Evolutionary conservation across 2,329 filamentous ascomycete species (phyloP).

Genomic region (Aspergillus sp.): DNA sequence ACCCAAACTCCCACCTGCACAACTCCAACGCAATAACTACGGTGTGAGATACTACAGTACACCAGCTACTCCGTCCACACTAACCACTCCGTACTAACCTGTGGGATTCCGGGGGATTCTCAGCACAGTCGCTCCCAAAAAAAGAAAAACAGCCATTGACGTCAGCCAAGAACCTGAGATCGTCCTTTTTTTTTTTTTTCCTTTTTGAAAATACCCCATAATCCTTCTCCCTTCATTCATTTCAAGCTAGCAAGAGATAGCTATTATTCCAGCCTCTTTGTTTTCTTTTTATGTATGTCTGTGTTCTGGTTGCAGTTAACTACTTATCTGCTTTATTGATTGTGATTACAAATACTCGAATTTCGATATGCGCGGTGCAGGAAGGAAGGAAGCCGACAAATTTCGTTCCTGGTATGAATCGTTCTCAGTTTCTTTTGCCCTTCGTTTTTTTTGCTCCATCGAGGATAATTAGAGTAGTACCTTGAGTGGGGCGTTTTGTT

Average conservation of each 20-base stretch:
- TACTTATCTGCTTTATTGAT: neutral
- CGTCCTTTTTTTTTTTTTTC: neutral
- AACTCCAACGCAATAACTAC: too few species aligned
- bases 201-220: neutral
- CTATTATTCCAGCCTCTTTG: neutral
- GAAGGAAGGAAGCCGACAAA: neutral
- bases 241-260: neutral
- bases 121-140: slow-evolving; percentile 7
- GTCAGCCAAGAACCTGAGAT: slow-evolving; percentile 4
- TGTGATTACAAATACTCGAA: too few species aligned
- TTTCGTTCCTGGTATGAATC: neutral
- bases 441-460: neutral
- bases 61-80: too few species aligned
- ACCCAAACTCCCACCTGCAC: too few species aligned
- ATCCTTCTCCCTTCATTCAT: neutral
- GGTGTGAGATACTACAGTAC: too few species aligned
- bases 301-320: neutral
- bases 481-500: too few species aligned
- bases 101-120: slow-evolving; percentile 26
- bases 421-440: neutral
- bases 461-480: too few species aligned
- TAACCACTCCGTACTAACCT: too few species aligned
- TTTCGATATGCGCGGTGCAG: neutral
- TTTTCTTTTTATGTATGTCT: neutral
- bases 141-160: slow-evolving; percentile 1